These are phyloP conservation scores for Elsinoe ampelina DNA, from an alignment of 2,329 filamentous ascomycete species.

Conservation along the genomic window DNA sequence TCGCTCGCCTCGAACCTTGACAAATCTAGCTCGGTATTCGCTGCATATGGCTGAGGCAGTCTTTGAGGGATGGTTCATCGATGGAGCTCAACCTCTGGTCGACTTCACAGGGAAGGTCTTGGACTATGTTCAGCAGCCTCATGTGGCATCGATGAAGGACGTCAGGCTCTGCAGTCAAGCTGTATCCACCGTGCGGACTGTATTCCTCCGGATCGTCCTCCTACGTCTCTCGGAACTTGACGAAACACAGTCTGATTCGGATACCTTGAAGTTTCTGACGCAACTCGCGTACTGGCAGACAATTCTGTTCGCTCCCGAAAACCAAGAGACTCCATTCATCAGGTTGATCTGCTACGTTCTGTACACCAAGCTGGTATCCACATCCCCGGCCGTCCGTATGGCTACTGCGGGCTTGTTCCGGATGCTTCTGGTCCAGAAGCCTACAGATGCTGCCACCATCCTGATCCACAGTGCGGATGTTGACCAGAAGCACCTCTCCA, in stretches of 20 bases:
- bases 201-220: constrained; percentile 69
- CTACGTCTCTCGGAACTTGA: constrained; percentile 78
- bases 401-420: constrained; percentile 79
- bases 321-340: constrained; percentile 70
- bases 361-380: constrained; percentile 76
- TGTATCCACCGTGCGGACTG: constrained; percentile 63
- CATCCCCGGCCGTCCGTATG: constrained; percentile 56
- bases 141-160: constrained; percentile 70
- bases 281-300: constrained; percentile 95
- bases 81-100: constrained; percentile 71
- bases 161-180: constrained; percentile 87
- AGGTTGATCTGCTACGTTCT: constrained; percentile 86
- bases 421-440: constrained; percentile 90
- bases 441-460: constrained; percentile 65
- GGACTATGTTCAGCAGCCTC: constrained; percentile 80
- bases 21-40: constrained; percentile 74
- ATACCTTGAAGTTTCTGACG: constrained; percentile 64
- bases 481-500: constrained; percentile 61
- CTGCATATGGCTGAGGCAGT: constrained; percentile 79
- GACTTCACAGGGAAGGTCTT: constrained; percentile 79
- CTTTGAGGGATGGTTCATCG: constrained; percentile 93
- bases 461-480: constrained; percentile 61
- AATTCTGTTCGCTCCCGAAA: constrained; percentile 69
- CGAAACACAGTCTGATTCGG: constrained; percentile 50
- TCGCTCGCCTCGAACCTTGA: constrained; percentile 72